Evolutionary conservation across 2,329 filamentous ascomycete genomes (phyloP).

Genomic region (Incumbomyces lentus): DNA sequence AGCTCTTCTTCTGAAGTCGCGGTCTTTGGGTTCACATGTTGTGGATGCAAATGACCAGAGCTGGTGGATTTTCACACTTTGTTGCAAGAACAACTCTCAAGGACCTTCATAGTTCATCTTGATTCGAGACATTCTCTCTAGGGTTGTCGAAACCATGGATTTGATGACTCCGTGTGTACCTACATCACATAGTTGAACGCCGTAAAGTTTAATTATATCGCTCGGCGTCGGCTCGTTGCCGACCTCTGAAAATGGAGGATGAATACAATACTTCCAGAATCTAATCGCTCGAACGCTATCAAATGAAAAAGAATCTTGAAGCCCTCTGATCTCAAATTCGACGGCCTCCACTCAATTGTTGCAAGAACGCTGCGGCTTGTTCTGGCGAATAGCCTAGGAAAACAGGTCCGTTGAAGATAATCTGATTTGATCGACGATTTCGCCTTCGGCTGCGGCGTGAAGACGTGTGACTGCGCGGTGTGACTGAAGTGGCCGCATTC

Average conservation of each 20-base stretch:
- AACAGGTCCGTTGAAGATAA: conserved; percentile 86
- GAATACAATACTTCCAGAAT: background rate
- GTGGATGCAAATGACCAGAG: conserved; percentile 15
- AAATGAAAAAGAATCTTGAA: background rate
- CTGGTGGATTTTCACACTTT: conserved; percentile 19
- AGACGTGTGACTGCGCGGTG: conserved; percentile 3
- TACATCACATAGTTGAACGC: conserved; percentile 11
- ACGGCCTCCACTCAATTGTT: conserved; percentile 24
- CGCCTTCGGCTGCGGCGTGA: conserved; percentile 1
- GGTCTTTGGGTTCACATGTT: conserved; percentile 16
- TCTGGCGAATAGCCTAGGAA: conserved; percentile 87
- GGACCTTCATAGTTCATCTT: conserved; percentile 23
- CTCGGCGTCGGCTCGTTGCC: too few species aligned
- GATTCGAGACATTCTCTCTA: conserved; percentile 8
- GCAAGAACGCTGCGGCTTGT: conserved; percentile 66
- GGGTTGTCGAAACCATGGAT: conserved; percentile 15
- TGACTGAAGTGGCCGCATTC: background rate
- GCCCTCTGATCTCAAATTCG: background rate
- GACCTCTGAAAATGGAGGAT: background rate
- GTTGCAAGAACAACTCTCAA: conserved; percentile 17
- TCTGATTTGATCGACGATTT: conserved; percentile 34
- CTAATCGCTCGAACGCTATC: conserved; percentile 15
- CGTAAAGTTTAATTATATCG: too few species aligned
- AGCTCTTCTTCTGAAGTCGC: conserved; percentile 20
- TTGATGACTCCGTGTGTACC: conserved; percentile 21